Evolutionary conservation across 2,329 filamentous ascomycete species (phyloP).

Genomic region (Periglandula ipomoeae): DNA sequence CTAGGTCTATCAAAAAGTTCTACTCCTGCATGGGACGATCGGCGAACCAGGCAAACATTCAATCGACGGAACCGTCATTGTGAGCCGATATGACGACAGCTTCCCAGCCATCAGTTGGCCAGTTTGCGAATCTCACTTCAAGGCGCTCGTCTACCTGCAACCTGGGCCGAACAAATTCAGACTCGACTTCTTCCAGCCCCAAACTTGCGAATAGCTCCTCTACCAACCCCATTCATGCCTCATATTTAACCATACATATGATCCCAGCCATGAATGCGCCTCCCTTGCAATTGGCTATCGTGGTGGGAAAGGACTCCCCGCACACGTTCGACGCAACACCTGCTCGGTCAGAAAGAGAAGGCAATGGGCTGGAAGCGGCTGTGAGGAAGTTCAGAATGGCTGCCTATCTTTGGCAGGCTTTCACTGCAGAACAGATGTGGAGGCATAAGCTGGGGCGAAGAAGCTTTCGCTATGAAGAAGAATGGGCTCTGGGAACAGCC

Average conservation of each 20-base stretch:
- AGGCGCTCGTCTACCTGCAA: slow-evolving; percentile 80
- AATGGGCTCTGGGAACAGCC: slow-evolving; percentile 79
- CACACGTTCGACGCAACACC: slow-evolving; percentile 77
- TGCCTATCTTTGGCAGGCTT: slow-evolving; percentile 94
- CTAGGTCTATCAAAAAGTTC: slow-evolving; percentile 87
- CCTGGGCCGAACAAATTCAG: slow-evolving; percentile 83
- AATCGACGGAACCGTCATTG: slow-evolving; percentile 69
- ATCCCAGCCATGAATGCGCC: slow-evolving; percentile 69
- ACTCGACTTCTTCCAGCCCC: slow-evolving; percentile 78
- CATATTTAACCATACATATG: slow-evolving; percentile 78
- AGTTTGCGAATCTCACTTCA: slow-evolving; percentile 83
- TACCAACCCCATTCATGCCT: slow-evolving; percentile 63
- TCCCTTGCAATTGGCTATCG: slow-evolving; percentile 79
- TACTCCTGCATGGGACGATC: slow-evolving; percentile 73
- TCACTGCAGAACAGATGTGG: slow-evolving; percentile 94
- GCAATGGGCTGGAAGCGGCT: slow-evolving; percentile 71
- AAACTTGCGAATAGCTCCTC: slow-evolving; percentile 64
- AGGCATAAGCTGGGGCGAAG: slow-evolving; percentile 79
- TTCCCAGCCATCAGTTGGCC: slow-evolving; percentile 83
- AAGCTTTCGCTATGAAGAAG: slow-evolving; percentile 85
- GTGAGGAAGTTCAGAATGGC: slow-evolving; percentile 90
- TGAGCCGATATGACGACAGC: slow-evolving; percentile 73
- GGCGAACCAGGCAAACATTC: slow-evolving; percentile 59
- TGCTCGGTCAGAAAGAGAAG: slow-evolving; percentile 66
- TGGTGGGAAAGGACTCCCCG: slow-evolving; percentile 81